Conservation (phyloP, 2,329 filamentous ascomycete genomes). For the Monosporascus sp. region DNA sequence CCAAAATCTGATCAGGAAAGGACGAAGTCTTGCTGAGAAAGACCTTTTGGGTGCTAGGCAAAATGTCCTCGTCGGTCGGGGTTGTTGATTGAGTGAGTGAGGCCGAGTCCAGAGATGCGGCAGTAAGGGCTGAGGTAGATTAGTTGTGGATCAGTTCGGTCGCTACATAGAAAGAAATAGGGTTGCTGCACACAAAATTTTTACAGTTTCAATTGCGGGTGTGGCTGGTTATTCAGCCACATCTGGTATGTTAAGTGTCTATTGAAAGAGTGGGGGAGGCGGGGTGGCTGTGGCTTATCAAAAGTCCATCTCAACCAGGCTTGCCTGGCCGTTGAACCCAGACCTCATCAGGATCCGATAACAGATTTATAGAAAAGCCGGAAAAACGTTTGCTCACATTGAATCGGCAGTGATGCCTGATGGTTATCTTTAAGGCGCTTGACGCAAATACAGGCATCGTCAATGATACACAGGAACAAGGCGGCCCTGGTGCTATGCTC, state of each 20-base stretch:
- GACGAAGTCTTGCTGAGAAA: constrained; percentile 41
- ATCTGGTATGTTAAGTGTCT: no score
- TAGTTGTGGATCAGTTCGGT: neutral
- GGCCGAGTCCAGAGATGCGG: constrained; percentile 20
- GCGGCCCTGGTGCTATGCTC: no score
- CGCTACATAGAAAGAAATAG: neutral
- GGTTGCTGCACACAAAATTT: neutral
- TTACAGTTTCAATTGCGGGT: neutral
- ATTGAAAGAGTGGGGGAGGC: no score
- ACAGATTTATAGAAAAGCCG: no score
- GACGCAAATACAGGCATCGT: no score
- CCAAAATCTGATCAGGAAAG: constrained; percentile 32
- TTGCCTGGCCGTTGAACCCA: no score
- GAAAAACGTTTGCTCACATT: no score
- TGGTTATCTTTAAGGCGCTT: no score
- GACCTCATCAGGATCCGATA: no score
- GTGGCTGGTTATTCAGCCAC: neutral
- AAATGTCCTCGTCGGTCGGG: constrained; percentile 37
- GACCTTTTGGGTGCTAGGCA: constrained; percentile 34
- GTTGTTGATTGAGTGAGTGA: constrained; percentile 11
- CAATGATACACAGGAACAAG: no score
- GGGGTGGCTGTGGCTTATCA: neutral
- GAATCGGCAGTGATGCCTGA: no score
- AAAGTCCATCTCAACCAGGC: no score
- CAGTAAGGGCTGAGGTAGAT: constrained; percentile 20